These are phyloP conservation scores for Colletotrichum tamarilloi DNA, from an alignment of 2,329 filamentous ascomycete species.

Conservation along the genomic window DNA sequence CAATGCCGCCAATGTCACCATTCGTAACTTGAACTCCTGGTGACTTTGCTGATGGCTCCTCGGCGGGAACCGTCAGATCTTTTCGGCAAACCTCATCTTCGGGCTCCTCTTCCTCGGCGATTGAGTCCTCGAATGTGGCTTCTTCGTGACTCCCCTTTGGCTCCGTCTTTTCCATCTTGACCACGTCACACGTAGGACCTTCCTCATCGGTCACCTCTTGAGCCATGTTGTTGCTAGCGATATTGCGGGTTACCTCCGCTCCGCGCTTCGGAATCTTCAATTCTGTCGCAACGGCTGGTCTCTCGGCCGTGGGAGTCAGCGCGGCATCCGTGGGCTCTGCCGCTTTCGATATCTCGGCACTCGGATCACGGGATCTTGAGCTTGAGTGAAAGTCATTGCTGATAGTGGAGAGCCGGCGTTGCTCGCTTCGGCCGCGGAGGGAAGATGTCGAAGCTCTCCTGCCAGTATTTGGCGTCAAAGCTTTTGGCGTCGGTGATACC, in stretches of 20 bases:
- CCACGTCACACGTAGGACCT: neutral
- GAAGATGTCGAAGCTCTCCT: constrained; percentile 26
- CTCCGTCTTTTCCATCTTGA: neutral
- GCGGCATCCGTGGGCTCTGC: neutral
- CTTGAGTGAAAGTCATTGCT: constrained; percentile 24
- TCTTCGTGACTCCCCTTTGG: neutral
- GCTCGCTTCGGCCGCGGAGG: constrained; percentile 21
- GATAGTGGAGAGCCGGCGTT: constrained; percentile 26
- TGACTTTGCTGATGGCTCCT: neutral
- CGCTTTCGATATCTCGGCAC: constrained; percentile 1
- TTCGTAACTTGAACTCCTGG: neutral
- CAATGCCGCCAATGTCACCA: neutral
- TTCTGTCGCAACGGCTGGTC: neutral
- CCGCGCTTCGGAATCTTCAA: neutral
- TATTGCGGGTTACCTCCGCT: neutral
- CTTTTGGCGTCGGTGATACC: constrained; percentile 29
- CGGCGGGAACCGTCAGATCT: neutral
- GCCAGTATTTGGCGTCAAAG: constrained; percentile 22
- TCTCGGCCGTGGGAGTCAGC: neutral
- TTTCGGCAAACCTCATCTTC: neutral
- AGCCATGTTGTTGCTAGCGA: neutral
- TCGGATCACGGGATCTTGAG: constrained; percentile 14
- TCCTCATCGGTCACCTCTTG: neutral
- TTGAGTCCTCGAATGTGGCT: neutral
- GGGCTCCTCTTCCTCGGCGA: neutral